Percentiles rank a stretch among this genome's conserved stretches.
Conservation (phyloP, 495 filamentous ascomycete species). For the Aspergillus affinis region DNA sequence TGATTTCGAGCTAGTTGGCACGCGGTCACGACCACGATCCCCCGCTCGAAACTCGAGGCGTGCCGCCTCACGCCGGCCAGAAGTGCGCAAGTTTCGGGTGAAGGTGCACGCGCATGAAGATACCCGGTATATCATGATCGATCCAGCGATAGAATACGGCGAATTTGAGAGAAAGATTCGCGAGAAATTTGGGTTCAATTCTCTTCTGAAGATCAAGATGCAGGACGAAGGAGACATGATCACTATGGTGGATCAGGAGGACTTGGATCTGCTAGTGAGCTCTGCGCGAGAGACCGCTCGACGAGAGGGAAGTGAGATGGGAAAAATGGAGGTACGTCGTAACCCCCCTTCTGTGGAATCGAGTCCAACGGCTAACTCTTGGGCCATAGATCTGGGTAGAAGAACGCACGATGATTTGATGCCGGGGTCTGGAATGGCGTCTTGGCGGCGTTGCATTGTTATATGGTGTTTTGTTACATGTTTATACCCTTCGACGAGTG, state of each 20-base stretch:
- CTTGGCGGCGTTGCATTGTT: not conserved
- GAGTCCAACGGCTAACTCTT: conserved; percentile 11
- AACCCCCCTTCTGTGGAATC: not conserved
- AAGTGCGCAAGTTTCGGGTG: conserved; percentile 68
- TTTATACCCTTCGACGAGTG: conserved; percentile 19
- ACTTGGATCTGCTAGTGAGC: conserved; percentile 81
- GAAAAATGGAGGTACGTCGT: conserved; percentile 88
- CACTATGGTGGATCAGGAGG: conserved; percentile 94
- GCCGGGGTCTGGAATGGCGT: not conserved
- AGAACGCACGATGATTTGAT: conserved; percentile 45
- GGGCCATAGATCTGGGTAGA: conserved; percentile 63
- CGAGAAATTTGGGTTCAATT: conserved; percentile 76
- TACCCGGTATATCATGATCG: conserved; percentile 91
- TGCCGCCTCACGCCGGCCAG: conserved; percentile 34
- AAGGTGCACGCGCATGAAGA: conserved; percentile 87
- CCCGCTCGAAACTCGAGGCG: conserved; percentile 30
- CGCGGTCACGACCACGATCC: conserved; percentile 31
- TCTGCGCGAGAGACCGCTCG: conserved; percentile 64
- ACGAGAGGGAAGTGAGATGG: conserved; percentile 76
- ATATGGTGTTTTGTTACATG: not conserved
- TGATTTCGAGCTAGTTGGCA: conserved; percentile 78
- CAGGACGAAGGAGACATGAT: conserved; percentile 91
- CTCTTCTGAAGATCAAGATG: conserved; percentile 78
- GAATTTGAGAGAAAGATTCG: conserved; percentile 76
- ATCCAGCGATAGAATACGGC: conserved; percentile 65